Evolutionary conservation across 2,329 filamentous ascomycete species (phyloP), one percentile per base, ranked within the genome.

Genomic region (Ascomycota sp.): DNA sequence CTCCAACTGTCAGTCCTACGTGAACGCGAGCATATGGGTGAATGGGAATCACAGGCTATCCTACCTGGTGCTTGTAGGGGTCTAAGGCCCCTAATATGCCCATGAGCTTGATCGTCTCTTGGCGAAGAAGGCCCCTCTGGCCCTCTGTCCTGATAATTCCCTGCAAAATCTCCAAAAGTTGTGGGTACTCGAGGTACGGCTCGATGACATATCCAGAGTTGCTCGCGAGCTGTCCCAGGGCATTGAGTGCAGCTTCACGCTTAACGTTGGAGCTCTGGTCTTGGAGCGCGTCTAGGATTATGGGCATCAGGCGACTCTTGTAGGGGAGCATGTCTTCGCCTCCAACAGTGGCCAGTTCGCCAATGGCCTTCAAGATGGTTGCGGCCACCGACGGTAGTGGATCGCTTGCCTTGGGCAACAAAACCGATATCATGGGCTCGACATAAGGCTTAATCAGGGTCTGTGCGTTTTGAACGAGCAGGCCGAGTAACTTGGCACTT

Each of bases 121-220:
- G 82, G 30, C 89, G 70, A 27, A 98, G 60, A 11, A 78, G 71
- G 1, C 82, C 82, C 35, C 83, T 76, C 40, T 84, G 81, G 2
- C 69, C 65, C 53, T 98, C 91, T 6, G 79, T 81, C 45, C 91
- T 81, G 44, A 95, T 89, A 43, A 98, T 92, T 43, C 78, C 81
- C 49, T 93, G 86, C 9, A 98, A 59, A 25, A 95, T 79, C 39
- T 89, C 83, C 33, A 98, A 72, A 7, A 98, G 68, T 48, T 93
- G 77, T 0, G 91, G 89, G 45, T 95, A 92, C 39, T 98, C 84
- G 32, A 86, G 65, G 46, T 98, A 98, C 1, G 91, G 91, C 36
- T 84, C 74, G 38, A 98, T 95, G 34, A 98, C 91, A 56, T 98
- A 98, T 43, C 91, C 89, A 9, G 84, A 89, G 53, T 92, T 95